Percentiles rank a stretch among this genome's conserved stretches.
Evolutionary conservation across 2,329 filamentous ascomycete genomes (phyloP).

Genomic region (Venturia carpophila): DNA sequence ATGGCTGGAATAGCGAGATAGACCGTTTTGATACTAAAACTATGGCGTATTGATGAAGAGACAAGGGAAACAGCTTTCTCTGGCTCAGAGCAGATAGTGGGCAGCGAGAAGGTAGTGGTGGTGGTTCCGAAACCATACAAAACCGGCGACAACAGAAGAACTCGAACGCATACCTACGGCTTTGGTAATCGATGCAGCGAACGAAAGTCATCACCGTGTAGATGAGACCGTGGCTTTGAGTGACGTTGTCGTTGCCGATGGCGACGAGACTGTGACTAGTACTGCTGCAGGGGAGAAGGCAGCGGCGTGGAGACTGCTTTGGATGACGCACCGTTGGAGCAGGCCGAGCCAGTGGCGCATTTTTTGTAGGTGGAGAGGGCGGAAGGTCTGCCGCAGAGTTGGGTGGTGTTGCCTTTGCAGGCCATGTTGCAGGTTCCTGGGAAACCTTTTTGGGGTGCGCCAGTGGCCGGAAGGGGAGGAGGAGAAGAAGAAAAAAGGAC

Average conservation of each 20-base stretch:
- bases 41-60: no score
- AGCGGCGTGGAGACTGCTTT: neutral
- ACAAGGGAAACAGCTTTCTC: no score
- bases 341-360: conserved; percentile 8
- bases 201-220: neutral
- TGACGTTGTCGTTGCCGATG: neutral
- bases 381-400: conserved; percentile 14
- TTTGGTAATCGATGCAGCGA: no score
- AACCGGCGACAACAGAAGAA: no score
- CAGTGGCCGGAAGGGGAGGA: conserved; percentile 23
- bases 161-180: no score
- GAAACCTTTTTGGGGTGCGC: conserved; percentile 38
- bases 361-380: conserved; percentile 15
- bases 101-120: no score
- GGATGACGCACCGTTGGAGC: neutral
- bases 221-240: neutral
- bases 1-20: neutral
- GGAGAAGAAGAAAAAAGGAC: neutral
- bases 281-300: neutral
- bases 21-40: neutral
- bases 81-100: no score
- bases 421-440: conserved; percentile 48
- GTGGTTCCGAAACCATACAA: no score
- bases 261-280: neutral
- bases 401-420: conserved; percentile 33